Base-by-base conservation (phyloP, 2,329 filamentous ascomycete genomes). In the Blastomyces emzantsi region DNA sequence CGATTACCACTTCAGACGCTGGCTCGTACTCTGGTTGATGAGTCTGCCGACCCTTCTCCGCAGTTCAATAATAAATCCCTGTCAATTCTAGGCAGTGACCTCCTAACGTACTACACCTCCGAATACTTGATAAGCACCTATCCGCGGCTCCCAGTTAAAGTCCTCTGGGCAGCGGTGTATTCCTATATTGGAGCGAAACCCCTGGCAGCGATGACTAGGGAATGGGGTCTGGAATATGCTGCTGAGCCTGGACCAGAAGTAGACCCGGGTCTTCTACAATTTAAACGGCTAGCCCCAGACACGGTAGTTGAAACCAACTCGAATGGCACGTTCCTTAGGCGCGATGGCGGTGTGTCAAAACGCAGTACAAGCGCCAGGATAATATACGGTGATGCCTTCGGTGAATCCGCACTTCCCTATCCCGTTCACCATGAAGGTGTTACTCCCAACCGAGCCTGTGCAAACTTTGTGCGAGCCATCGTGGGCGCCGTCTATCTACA, bases 191-290 rank as follows among this genome's bases (percentile, higher is more conserved):
- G 94, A 4, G 83, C 85, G 6, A 85, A 86, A 68, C 87, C 92
- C 0, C 82, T 97, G 57, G 80, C 87, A 61, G 81, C 86, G 25
- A 83, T 97, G 68, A 86, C 90, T 19, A 81, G 83, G 66, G 89
- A 94, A 78, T 99, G 94, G 94, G 94, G 94, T 77, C 86, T 97
- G 19, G 93, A 97, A 75, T 79, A 82, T 54, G 93, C 90, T n/a
- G 90, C 89, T 13, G 88, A 86, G 25, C 94, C 94, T 0, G 94
- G 93, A 60, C 85, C 85, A 64, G 93, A 97, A 78, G 92, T 97
- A 63, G 94, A 99, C 74, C 88, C 92, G 0, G 94, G 93, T 6
- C 81, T 96, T 62, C 81, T 99, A 65, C 94, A 97, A 74, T 96
- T 92, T 81, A 77, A 77, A 77, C 73, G 82, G 63, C 66, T 82